Conservation (phyloP, 208 protist species). For the Crithidia fasciculata region DNA sequence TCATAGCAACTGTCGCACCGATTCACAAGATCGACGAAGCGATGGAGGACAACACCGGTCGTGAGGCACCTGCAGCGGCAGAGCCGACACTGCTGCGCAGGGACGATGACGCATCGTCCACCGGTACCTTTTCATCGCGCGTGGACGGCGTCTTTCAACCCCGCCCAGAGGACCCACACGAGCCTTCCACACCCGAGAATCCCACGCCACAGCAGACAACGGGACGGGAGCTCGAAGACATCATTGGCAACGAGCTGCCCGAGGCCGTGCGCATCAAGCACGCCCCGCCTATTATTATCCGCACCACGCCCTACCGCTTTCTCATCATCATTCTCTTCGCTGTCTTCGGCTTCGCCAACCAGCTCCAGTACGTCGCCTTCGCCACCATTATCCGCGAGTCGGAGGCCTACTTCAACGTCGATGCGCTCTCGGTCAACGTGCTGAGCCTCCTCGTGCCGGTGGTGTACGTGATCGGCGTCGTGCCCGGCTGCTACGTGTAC, state of each 20-base stretch:
- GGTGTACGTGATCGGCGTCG: slow-evolving; percentile 43
- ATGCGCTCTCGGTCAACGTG: slow-evolving; percentile 46
- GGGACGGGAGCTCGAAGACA: not conserved
- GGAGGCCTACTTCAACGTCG: slow-evolving; percentile 38
- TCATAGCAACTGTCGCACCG: not conserved
- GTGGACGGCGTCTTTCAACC: not conserved
- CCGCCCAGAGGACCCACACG: not conserved
- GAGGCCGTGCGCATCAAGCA: not conserved
- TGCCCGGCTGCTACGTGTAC: slow-evolving; percentile 48
- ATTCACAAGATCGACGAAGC: not conserved
- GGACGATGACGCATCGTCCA: not conserved
- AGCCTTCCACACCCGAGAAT: not conserved
- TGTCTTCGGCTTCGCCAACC: slow-evolving; percentile 49
- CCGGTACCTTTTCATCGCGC: not conserved
- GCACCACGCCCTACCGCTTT: slow-evolving; percentile 39
- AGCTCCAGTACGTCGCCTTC: slow-evolving; percentile 58
- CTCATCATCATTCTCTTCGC: slow-evolving; percentile 40
- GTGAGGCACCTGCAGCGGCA: not conserved
- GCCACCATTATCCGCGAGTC: slow-evolving; percentile 44
- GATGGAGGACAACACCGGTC: too few relatives aligned
- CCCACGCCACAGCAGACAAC: not conserved
- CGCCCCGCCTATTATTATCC: not conserved
- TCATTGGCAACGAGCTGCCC: not conserved
- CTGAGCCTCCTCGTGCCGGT: slow-evolving; percentile 47
- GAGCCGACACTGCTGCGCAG: not conserved